These are phyloP conservation scores for Fomitopsis palustris DNA, from an alignment of 1,284 basidiomycete genomes.

Conservation along the genomic window DNA sequence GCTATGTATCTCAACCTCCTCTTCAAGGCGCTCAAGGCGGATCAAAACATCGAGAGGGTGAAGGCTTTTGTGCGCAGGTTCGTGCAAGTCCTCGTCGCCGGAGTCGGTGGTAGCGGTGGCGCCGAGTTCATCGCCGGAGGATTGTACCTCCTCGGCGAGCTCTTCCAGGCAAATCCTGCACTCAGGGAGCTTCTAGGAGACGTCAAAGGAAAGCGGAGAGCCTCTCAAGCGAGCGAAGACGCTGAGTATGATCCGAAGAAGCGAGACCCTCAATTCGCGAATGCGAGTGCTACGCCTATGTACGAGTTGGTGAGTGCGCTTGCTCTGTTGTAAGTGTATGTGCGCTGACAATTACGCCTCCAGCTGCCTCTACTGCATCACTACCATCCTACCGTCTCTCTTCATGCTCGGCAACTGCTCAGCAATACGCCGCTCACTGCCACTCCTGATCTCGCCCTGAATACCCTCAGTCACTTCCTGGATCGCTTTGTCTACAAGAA, in stretches of 20 bases:
- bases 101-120: slow-evolving; percentile 66
- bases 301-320: slow-evolving; percentile 78
- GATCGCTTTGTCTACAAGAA: slow-evolving; percentile 89
- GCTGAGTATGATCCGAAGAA: slow-evolving; percentile 84
- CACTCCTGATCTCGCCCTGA: slow-evolving; percentile 85
- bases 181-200: slow-evolving; percentile 64
- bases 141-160: slow-evolving; percentile 73
- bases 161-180: slow-evolving; percentile 74
- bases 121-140: slow-evolving; percentile 92
- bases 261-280: slow-evolving; percentile 87
- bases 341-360: background rate
- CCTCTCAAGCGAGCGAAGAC: slow-evolving; percentile 33
- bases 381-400: slow-evolving; percentile 89
- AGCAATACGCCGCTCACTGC: slow-evolving; percentile 70
- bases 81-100: slow-evolving; percentile 76
- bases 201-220: slow-evolving; percentile 25
- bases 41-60: slow-evolving; percentile 62
- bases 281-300: slow-evolving; percentile 78
- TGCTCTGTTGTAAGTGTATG: background rate
- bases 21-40: slow-evolving; percentile 89
- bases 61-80: slow-evolving; percentile 87
- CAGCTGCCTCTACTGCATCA: slow-evolving; percentile 81
- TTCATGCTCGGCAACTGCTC: slow-evolving; percentile 85
- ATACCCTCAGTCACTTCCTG: slow-evolving; percentile 75
- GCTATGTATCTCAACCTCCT: slow-evolving; percentile 97